Evolutionary conservation across 179 eudicot species (phyloP).

Genomic region (Vitellaria paradoxa): DNA sequence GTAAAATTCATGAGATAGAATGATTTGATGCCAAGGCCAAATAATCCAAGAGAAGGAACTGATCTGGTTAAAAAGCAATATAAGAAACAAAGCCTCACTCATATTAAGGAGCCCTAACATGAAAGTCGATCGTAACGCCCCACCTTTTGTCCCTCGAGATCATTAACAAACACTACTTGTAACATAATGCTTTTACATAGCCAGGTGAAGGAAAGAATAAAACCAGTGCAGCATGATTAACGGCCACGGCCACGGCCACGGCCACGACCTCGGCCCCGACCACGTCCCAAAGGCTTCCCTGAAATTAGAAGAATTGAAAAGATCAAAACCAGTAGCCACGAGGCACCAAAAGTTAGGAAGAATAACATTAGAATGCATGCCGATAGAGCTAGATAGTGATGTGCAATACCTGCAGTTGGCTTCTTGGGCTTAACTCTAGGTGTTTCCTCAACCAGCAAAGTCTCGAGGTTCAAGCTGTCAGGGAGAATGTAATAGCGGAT

Average conservation of each 20-base stretch:
- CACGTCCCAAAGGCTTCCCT: constrained; percentile 65
- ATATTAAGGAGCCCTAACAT: neutral
- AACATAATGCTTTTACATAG: neutral
- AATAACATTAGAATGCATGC: too few relatives aligned
- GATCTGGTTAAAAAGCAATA: neutral
- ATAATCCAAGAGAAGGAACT: neutral
- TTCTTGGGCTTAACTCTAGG: constrained; percentile 83
- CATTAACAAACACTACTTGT: neutral
- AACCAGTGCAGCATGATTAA: neutral
- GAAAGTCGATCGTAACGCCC: neutral
- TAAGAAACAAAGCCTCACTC: neutral
- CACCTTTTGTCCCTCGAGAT: neutral
- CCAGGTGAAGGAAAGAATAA: neutral
- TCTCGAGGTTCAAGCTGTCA: constrained; percentile 79
- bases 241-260: constrained; percentile 32
- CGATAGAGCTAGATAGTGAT: neutral
- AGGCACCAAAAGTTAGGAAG: neutral
- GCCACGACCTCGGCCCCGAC: constrained; percentile 68
- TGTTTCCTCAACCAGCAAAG: constrained; percentile 77
- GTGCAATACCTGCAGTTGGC: constrained; percentile 60
- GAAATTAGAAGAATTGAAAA: constrained; percentile 10
- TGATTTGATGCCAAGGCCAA: neutral
- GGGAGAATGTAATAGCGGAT: constrained; percentile 79
- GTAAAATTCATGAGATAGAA: too few relatives aligned
- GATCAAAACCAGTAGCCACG: neutral